phyloP scores from a whole-genome alignment of 345 rosid genomes.

The Passiflora organensis region DNA sequence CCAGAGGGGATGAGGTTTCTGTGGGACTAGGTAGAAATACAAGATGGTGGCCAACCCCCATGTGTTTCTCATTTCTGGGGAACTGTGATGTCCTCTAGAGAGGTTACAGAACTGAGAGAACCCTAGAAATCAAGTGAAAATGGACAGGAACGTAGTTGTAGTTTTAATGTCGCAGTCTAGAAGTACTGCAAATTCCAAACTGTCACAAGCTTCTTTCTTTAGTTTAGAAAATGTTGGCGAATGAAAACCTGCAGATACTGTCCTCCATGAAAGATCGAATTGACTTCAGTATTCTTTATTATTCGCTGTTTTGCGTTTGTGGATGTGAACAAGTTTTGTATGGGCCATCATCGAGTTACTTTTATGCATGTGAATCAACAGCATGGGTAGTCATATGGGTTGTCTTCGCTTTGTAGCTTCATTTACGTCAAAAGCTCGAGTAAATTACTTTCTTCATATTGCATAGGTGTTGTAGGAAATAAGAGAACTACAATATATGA shows the following conservation, averaged over 20 bases:
- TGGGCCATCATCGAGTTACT: conserved; percentile 23
- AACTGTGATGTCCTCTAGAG: conserved; percentile 30
- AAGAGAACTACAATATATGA: conserved; percentile 11
- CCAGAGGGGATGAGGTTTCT: conserved; percentile 33
- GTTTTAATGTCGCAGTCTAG: conserved; percentile 32
- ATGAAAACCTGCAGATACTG: conserved; percentile 15
- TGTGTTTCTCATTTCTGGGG: conserved; percentile 25
- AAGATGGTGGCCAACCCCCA: conserved; percentile 30
- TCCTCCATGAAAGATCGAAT: conserved; percentile 11
- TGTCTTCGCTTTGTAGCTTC: conserved; percentile 18
- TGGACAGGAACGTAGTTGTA: conserved; percentile 26
- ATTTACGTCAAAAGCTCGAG: not conserved
- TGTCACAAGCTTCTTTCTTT: conserved; percentile 29
- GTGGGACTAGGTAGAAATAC: conserved; percentile 13
- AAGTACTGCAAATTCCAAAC: conserved; percentile 22
- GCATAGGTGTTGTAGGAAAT: conserved; percentile 15
- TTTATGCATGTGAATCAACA: conserved; percentile 22
- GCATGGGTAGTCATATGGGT: conserved; percentile 42
- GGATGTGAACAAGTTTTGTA: conserved; percentile 22
- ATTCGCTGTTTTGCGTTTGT: conserved; percentile 16
- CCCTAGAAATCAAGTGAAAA: conserved; percentile 19
- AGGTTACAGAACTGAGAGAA: conserved; percentile 29
- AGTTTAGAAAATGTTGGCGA: conserved; percentile 13
- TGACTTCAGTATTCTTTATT: not conserved
- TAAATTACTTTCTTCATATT: conserved; percentile 3